Evolutionary conservation across 129 eudicot species (phyloP), one percentile per base, ranked within the genome.

Genomic region (Flaveria bidentis): DNA sequence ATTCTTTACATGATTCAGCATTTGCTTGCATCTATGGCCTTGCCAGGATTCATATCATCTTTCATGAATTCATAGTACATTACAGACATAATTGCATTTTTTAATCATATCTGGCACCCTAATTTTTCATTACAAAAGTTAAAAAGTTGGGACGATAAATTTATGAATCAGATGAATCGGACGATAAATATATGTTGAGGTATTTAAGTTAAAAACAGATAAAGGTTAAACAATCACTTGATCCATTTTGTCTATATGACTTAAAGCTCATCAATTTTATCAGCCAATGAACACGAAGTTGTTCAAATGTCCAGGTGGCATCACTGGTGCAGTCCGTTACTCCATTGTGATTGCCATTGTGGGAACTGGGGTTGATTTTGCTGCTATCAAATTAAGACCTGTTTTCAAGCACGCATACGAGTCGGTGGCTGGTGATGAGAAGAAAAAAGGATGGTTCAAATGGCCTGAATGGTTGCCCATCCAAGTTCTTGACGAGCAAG

Each of bases 381-480:
- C 91, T 52, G 76, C 88, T 57, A 84, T 82, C 8, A 88, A 90
- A 68, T 45, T 88, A 56, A 86, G 73, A 50, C 90, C 82, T 25
- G 71, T 72, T 75, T 80, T 86, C 51, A 72, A 11, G 45, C 82
- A 86, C 46, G 64, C 79, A 23, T 57, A 73, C 63, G 74, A 45
- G 63, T 72, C 79, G n/a, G 82, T 72, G 6, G 79, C 62, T 13
- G 45, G 66, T 20, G 61, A 72, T 39, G 75, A 80, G 73, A 81
- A 77, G 81, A 75, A 69, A 50, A 83, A 83, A n/a, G 70, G 79
- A 25, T 82, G 93, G 92, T 70, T 93, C 30, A 81, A 60, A 75
- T 76, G 92, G 86, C 98, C 97, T 6, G 97, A 94, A 81, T 94
- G 98, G 98, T 84, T 93, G 17, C 98, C 98, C 8, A 94, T 94